Percentiles rank a stretch among this genome's conserved stretches.
Evolutionary conservation across 768 basidiomycete species (phyloP).

Genomic region (Pholiota molesta): DNA sequence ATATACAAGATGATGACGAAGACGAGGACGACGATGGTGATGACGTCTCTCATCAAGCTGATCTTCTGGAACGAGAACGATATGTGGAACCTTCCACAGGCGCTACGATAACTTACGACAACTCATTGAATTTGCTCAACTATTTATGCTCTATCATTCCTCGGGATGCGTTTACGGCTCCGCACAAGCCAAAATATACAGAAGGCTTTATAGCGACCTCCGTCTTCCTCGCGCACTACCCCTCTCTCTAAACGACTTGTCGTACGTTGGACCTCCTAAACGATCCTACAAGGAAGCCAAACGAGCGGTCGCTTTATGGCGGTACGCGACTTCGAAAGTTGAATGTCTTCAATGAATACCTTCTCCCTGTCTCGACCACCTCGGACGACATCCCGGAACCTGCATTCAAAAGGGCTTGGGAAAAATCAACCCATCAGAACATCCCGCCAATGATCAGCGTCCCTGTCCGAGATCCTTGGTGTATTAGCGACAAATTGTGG

Average conservation of each 20-base stretch:
- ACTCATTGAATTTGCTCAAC: slow-evolving; percentile 69
- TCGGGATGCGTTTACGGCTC: slow-evolving; percentile 67
- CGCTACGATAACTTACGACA: slow-evolving; percentile 80
- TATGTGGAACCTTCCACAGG: slow-evolving; percentile 73
- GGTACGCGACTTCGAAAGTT: slow-evolving; percentile 68
- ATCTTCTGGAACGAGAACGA: slow-evolving; percentile 69
- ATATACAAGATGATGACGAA: slow-evolving; percentile 16
- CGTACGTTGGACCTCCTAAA: slow-evolving; percentile 60
- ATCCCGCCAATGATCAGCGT: slow-evolving; percentile 62
- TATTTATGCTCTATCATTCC: slow-evolving; percentile 81
- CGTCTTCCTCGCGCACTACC: slow-evolving; percentile 70
- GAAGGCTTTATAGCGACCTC: slow-evolving; percentile 65
- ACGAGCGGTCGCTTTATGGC: slow-evolving; percentile 78
- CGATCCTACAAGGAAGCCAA: slow-evolving; percentile 81
- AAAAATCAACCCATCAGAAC: slow-evolving; percentile 42
- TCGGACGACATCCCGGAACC: slow-evolving; percentile 53
- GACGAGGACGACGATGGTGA: slow-evolving; percentile 49
- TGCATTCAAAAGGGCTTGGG: slow-evolving; percentile 28
- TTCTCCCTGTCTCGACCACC: slow-evolving; percentile 68
- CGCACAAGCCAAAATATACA: slow-evolving; percentile 59
- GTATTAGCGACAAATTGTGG: slow-evolving; percentile 56
- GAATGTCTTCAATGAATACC: slow-evolving; percentile 82
- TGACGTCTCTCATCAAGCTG: slow-evolving; percentile 47
- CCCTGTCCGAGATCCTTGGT: slow-evolving; percentile 69
- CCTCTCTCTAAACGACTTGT: slow-evolving; percentile 53